A percentile compares a stretch with the other conserved stretches of the same genome.
Conservation (phyloP, 305 asterid genomes). For the Fraxinus platypoda region DNA sequence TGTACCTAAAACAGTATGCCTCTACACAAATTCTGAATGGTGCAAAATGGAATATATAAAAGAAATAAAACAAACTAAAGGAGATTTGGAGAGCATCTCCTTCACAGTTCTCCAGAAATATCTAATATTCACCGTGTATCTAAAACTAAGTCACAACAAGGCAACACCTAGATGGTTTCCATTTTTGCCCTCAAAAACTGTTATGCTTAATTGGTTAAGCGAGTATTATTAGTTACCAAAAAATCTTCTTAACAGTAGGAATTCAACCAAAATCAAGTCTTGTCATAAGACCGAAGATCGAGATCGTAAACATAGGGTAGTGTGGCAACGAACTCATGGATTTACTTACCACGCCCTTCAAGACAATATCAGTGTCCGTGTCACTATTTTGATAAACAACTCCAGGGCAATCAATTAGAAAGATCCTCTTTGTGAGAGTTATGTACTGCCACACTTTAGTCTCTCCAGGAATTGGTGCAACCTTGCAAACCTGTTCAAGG, state of each 20-base stretch:
- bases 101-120: background rate
- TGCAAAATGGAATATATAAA: background rate
- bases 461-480: constrained; percentile 97
- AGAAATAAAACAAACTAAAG: background rate
- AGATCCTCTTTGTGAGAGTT: constrained; percentile 83
- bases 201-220: background rate
- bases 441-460: constrained; percentile 99
- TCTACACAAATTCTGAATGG: background rate
- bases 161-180: background rate
- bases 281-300: background rate
- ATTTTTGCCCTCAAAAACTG: background rate
- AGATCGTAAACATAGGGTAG: background rate
- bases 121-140: too few species aligned
- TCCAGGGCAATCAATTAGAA: constrained; percentile 95
- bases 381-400: constrained; percentile 84
- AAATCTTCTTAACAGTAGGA: background rate
- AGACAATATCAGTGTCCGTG: constrained; percentile 78
- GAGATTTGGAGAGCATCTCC: background rate
- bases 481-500: constrained; percentile 76
- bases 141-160: background rate
- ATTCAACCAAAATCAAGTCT: background rate
- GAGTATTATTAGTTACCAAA: background rate
- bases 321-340: background rate
- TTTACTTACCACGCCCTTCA: constrained; percentile 91
- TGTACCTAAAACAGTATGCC: background rate